Base-by-base conservation (phyloP, 305 asterid species). In the Fraxinus albicans region DNA sequence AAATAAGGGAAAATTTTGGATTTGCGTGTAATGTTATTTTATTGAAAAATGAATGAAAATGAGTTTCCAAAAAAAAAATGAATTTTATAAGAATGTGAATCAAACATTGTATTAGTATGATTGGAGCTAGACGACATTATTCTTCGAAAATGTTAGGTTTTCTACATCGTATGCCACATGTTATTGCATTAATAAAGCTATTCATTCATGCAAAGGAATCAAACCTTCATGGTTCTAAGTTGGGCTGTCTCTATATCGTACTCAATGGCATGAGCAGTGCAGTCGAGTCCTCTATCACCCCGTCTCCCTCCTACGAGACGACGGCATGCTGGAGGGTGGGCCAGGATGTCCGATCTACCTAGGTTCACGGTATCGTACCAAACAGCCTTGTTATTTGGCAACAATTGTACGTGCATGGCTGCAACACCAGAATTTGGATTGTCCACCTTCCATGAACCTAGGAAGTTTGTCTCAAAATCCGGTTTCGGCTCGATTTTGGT, bases 371-470 rank as follows among this genome's bases (percentile, higher is more conserved):
- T 92, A 31, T 96, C 99, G 73, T 17, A 93, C 98, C 97, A 93
- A 0, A 93, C 87, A 6, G 87, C 93, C 87, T 91, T 96, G 65
- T 89, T 89, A 47, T 90, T 90, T 13, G 96, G 97, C 97, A 95
- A 85, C 83, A 96, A 77, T 19, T 96, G 98, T 72, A 94, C 73
- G 58, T 96, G 98, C 98, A 96, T 96, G 58, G 96, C 96, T 0
- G 96, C 44, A 50, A 96, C 97, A 0, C 98, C 98, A 0, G 91
- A 86, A 84, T 94, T 91, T 47, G 78, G 40, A 9, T 83, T 82
- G 76, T 93, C 89, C 2, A 95, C 4, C 83, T 33, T 79, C 97
- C 98, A 95, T 0, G 80, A n/a, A 1, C 99, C 94, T 3, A 13
- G 60, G 74, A 60, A 85, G 0, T 35, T 35, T 4, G 83, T 86